These are phyloP conservation scores for Phytophthora macrochlamydospora DNA, from an alignment of 352 stramenopile species.

Conservation along the genomic window DNA sequence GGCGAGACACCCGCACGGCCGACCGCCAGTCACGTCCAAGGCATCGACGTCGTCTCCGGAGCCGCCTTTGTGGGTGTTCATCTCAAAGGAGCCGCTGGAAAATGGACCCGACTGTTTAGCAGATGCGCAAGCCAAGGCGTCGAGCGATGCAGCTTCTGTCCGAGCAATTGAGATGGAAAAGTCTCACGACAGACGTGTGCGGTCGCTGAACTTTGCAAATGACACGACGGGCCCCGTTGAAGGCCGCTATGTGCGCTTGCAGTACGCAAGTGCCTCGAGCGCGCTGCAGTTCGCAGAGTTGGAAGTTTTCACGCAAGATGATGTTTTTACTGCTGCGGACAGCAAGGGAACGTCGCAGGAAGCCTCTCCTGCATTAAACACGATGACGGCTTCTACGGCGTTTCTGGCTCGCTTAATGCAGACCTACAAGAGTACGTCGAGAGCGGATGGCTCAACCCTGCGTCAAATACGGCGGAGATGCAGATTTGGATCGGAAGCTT, in stretches of 20 bases:
- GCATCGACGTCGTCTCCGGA: conserved; percentile 32
- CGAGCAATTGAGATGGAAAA: conserved; percentile 26
- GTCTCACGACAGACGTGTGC: conserved; percentile 30
- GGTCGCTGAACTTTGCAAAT: conserved; percentile 24
- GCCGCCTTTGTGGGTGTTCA: conserved; percentile 57
- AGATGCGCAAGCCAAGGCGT: conserved; percentile 22
- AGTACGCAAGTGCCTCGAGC: conserved; percentile 44
- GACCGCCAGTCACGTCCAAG: conserved; percentile 45
- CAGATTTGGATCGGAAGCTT: conserved; percentile 80
- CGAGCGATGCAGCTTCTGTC: conserved; percentile 13
- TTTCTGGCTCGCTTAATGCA: conserved; percentile 35
- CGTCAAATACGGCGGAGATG: conserved; percentile 32
- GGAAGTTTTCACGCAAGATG: conserved; percentile 49
- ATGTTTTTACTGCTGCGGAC: not conserved
- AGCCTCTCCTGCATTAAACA: conserved; percentile 8
- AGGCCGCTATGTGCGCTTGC: conserved; percentile 66
- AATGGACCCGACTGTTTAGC: conserved; percentile 16
- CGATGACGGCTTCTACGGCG: conserved; percentile 71
- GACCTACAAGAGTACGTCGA: conserved; percentile 62
- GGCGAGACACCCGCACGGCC: conserved; percentile 42
- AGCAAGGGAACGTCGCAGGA: not conserved
- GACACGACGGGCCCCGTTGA: conserved; percentile 1
- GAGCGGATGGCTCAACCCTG: conserved; percentile 66
- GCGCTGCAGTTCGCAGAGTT: conserved; percentile 73
- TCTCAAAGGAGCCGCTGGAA: conserved; percentile 54